phyloP scores from a whole-genome alignment of 768 basidiomycete genomes.

The Tylopilus vinaceipallidus region DNA sequence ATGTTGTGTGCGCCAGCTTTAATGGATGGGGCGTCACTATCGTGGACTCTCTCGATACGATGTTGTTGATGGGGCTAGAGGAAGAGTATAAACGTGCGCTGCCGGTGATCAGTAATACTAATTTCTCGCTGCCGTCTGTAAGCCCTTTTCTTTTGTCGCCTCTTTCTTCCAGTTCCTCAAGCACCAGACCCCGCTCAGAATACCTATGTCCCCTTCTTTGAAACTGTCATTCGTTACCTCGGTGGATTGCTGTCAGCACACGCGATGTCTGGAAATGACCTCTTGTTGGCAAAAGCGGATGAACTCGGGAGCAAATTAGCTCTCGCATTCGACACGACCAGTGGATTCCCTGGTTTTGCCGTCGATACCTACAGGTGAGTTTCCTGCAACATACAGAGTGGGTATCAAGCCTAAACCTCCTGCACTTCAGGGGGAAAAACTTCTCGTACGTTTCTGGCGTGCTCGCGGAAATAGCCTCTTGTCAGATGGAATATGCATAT shows the following conservation, averaged over 20 bases:
- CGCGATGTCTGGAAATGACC: constrained; percentile 62
- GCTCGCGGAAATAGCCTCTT: constrained; percentile 75
- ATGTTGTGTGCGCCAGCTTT: constrained; percentile 43
- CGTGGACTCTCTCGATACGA: constrained; percentile 82
- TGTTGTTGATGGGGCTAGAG: constrained; percentile 75
- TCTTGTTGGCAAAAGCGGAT: constrained; percentile 68
- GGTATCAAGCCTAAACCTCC: not conserved
- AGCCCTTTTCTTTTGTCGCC: constrained; percentile 12
- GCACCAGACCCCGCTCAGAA: constrained; percentile 11
- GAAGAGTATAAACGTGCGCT: constrained; percentile 68
- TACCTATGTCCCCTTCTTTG: constrained; percentile 58
- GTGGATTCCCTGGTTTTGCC: constrained; percentile 66
- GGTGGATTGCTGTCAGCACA: constrained; percentile 85
- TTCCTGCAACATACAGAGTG: not conserved
- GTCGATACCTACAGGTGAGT: constrained; percentile 64
- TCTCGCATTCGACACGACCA: constrained; percentile 66
- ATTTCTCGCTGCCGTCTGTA: constrained; percentile 49
- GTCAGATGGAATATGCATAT: constrained; percentile 84
- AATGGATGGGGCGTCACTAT: constrained; percentile 79
- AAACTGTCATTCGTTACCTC: constrained; percentile 86
- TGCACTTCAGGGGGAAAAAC: not conserved
- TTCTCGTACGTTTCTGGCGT: constrained; percentile 29
- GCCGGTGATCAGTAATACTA: constrained; percentile 43
- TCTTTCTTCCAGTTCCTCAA: not conserved
- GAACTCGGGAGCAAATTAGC: constrained; percentile 70